Conservation (phyloP, 371 early-diverging fungal species). For the Mucor circinelloides region DNA sequence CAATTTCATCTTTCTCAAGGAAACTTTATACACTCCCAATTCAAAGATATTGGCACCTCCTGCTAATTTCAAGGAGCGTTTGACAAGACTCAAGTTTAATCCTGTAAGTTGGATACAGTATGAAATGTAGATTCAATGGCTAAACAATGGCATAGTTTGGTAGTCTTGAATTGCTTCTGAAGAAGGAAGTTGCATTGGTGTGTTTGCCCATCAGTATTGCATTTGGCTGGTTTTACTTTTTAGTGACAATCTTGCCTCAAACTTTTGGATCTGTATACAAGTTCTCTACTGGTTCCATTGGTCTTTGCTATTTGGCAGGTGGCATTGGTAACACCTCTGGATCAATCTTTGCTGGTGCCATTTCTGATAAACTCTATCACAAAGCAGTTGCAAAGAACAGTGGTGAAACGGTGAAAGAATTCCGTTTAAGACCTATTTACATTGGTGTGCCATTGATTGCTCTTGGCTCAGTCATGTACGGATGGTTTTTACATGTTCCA, state of each 20-base stretch:
- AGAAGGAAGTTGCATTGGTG: constrained; percentile 20
- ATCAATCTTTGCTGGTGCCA: constrained; percentile 42
- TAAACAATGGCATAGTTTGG: constrained; percentile 22
- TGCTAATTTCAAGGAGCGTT: constrained; percentile 9
- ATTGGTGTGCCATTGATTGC: constrained; percentile 28
- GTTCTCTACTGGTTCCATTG: constrained; percentile 49
- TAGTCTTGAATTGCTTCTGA: constrained; percentile 27
- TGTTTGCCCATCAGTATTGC: constrained; percentile 32
- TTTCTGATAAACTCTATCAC: constrained; percentile 27
- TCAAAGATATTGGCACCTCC: constrained; percentile 2
- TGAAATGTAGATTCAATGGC: neutral
- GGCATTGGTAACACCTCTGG: constrained; percentile 56
- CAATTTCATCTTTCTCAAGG: constrained; percentile 51
- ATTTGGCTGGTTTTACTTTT: constrained; percentile 56
- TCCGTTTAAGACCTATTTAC: constrained; percentile 31
- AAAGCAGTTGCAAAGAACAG: constrained; percentile 22
- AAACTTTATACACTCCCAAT: constrained; percentile 47
- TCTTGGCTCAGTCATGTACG: constrained; percentile 35
- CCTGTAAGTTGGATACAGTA: constrained; percentile 29
- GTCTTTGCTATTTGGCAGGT: constrained; percentile 51
- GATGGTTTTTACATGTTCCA: constrained; percentile 34
- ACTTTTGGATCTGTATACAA: constrained; percentile 41
- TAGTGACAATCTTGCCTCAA: constrained; percentile 49
- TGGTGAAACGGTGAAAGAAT: constrained; percentile 19
- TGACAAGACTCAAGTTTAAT: constrained; percentile 34